Conservation (phyloP, 1,284 basidiomycete genomes). For the Puccinia brachypodii region DNA sequence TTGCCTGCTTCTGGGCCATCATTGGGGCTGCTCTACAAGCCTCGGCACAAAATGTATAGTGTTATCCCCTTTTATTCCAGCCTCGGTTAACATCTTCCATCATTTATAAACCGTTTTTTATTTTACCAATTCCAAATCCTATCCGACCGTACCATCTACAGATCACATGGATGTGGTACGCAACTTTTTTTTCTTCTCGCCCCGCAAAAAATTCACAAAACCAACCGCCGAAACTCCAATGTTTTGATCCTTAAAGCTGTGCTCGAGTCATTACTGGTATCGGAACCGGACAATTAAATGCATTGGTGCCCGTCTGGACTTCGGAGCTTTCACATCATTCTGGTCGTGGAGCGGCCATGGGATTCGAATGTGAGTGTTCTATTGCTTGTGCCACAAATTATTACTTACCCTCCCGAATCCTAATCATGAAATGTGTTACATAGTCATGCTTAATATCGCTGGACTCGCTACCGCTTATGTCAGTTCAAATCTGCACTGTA, state of each 20-base stretch:
- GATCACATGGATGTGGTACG: constrained; percentile 51
- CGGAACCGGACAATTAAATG: constrained; percentile 55
- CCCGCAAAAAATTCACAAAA: not conserved
- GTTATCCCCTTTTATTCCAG: not conserved
- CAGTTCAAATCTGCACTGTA: not conserved
- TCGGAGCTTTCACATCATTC: constrained; percentile 54
- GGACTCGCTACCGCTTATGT: constrained; percentile 53
- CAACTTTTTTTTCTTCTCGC: not conserved
- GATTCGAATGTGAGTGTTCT: constrained; percentile 51
- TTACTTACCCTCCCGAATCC: not conserved
- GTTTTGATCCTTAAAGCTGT: not conserved
- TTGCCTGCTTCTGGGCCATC: constrained; percentile 53
- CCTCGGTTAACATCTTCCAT: no score
- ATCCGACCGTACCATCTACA: not conserved
- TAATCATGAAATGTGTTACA: no score
- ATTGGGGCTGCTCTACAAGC: constrained; percentile 54
- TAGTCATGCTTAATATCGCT: constrained; percentile 50
- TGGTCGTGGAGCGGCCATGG: constrained; percentile 53
- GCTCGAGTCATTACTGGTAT: constrained; percentile 53
- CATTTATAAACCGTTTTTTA: not conserved
- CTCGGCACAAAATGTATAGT: constrained; percentile 50
- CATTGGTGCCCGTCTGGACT: constrained; percentile 54
- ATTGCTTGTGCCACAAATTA: not conserved
- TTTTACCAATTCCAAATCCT: not conserved
- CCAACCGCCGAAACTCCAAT: not conserved